Evolutionary conservation across 2,329 filamentous ascomycete species (phyloP).

Genomic region (Apiospora phragmitis): DNA sequence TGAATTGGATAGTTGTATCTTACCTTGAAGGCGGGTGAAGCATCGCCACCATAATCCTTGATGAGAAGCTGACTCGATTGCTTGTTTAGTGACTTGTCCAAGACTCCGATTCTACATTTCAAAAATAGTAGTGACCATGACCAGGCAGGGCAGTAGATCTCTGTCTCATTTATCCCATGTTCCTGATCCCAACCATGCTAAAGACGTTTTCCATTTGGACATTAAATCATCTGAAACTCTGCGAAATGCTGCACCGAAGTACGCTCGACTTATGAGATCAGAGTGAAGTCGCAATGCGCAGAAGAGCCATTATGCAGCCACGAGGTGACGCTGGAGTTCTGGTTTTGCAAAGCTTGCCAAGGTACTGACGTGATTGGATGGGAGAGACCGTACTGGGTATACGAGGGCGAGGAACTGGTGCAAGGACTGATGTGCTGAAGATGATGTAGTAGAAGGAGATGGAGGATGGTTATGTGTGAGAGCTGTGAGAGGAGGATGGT

Average conservation of each 20-base stretch:
- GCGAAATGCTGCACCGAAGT: not conserved
- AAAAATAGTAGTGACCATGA: not conserved
- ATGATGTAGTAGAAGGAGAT: not conserved
- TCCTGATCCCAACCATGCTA: not conserved
- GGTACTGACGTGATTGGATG: not conserved
- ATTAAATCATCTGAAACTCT: conserved; percentile 5
- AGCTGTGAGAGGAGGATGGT: not conserved
- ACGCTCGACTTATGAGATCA: conserved; percentile 8
- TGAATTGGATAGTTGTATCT: not conserved
- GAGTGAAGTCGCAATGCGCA: conserved; percentile 7
- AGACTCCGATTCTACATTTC: not conserved
- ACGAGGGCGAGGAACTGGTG: not conserved
- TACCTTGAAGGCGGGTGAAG: not conserved
- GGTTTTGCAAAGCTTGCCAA: not conserved
- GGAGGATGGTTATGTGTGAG: not conserved
- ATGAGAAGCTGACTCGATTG: not conserved
- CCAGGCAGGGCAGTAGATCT: not conserved
- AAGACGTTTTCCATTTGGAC: not conserved
- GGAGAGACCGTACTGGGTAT: conserved; percentile 2
- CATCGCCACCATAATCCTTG: not conserved
- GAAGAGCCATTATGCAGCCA: conserved; percentile 11
- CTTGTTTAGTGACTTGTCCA: not conserved
- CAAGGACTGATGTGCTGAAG: not conserved
- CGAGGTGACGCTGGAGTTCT: conserved; percentile 9
- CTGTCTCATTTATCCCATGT: not conserved